phyloP scores from a whole-genome alignment of 257 asterid genomes.

The Linderniella brevidens region DNA sequence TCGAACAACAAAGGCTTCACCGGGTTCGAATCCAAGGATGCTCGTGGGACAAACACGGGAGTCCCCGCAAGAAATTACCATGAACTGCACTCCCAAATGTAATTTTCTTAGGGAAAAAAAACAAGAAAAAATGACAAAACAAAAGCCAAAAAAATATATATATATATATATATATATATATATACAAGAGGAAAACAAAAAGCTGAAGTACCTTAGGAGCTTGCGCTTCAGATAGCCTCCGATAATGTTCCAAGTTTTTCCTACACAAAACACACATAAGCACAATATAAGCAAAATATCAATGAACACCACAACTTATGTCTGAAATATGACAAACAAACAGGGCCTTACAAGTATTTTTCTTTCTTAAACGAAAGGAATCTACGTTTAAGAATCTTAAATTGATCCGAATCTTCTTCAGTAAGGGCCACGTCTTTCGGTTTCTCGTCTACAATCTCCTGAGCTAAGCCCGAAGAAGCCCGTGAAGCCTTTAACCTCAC shows the following conservation, averaged over 20 bases:
- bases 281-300: conserved; percentile 6
- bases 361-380: conserved; percentile 74
- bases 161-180: too few relatives aligned
- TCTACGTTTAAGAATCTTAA: conserved; percentile 51
- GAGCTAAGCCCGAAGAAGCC: conserved; percentile 35
- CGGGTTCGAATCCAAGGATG: conserved; percentile 86
- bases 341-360: conserved; percentile 52
- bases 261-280: conserved; percentile 16
- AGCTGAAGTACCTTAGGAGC: conserved; percentile 55
- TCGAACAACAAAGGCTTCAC: conserved; percentile 83
- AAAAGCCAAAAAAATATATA: too few relatives aligned
- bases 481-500: conserved; percentile 32
- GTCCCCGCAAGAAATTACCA: conserved; percentile 98
- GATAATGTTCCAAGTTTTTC: conserved; percentile 51
- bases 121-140: too few relatives aligned
- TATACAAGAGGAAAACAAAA: conserved; percentile 1
- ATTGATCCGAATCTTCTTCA: conserved; percentile 25
- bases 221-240: conserved; percentile 56
- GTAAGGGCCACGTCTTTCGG: conserved; percentile 18
- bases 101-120: conserved; percentile 10
- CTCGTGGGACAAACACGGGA: conserved; percentile 92
- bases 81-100: conserved; percentile 51
- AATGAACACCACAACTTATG: neutral
- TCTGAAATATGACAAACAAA: neutral
- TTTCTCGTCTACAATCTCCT: conserved; percentile 22